phyloP scores from a whole-genome alignment of 2,329 filamentous ascomycete genomes.

The Fusarium odoratissimum region DNA sequence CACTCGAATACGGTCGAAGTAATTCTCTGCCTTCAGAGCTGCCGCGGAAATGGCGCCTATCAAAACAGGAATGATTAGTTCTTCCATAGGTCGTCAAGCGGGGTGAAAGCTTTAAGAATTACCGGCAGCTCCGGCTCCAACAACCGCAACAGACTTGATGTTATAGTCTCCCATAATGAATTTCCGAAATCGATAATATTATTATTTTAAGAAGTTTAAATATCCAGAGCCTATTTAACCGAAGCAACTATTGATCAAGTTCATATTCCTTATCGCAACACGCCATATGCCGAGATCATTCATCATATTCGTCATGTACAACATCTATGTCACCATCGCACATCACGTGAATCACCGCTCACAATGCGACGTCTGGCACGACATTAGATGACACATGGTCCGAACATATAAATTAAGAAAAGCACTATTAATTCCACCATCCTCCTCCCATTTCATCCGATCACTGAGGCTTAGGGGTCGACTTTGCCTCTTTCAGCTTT shows the following conservation, averaged over 20 bases:
- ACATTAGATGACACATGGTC: rapidly evolving
- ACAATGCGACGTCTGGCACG: not conserved
- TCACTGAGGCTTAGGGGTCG: not conserved
- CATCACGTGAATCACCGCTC: conserved; percentile 11
- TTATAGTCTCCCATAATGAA: not conserved
- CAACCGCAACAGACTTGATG: conserved; percentile 37
- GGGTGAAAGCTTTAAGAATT: not conserved
- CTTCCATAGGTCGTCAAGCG: rapidly evolving
- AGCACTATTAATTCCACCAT: too few species aligned
- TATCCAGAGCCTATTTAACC: rapidly evolving
- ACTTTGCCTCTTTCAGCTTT: conserved; percentile 11
- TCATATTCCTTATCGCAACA: not conserved
- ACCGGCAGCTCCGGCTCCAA: conserved; percentile 42
- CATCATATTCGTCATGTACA: conserved; percentile 22
- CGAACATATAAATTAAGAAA: not conserved
- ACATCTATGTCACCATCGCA: conserved; percentile 19
- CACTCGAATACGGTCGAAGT: conserved; percentile 55
- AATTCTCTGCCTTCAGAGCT: conserved; percentile 58
- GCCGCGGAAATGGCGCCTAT: conserved; percentile 61
- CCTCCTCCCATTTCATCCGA: rapidly evolving
- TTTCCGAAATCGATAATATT: too few species aligned
- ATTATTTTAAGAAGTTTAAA: not conserved
- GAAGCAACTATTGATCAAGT: rapidly evolving
- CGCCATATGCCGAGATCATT: not conserved
- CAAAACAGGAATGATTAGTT: not conserved